Evolutionary conservation across 148 eudicot species (phyloP), one percentile per base, ranked within the genome.

Genomic region (Arctostaphylos glauca): DNA sequence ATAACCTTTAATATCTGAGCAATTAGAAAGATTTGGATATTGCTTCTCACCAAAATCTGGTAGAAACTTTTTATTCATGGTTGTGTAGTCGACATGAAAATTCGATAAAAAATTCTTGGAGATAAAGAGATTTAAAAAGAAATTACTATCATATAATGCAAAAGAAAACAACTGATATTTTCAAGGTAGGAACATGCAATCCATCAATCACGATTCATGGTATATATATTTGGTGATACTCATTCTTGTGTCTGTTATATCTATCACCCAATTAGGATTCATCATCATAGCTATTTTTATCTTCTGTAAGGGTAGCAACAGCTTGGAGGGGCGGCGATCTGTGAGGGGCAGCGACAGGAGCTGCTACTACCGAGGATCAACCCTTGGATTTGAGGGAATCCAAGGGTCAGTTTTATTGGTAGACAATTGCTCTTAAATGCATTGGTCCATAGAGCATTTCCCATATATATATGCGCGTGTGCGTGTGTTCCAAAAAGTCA

Each of bases 31-130:
- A 12, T 31, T 68, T 38, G 47, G 46, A 68, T 41, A 68, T 41
- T 38, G 74, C 48, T 31, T 68, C 74, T 68, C 48, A 38, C 44
- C 74, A 72, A 43, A 70, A 70, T 70, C 38, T 38, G 47, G 73
- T 12, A 68, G 47, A 13, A 68, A 64, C 16, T 68, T 68, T 66
- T 67, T 5, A 41, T 2, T 41, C 48, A 43, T 49, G 10, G 13
- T 70, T 70, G 46, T 5, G 14, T 21, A 60, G 67, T 60, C 67
- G 7, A 60, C 66, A 60, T 60, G 25, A 60, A 60, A 60, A 5
- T 62, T 62, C 68, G 23, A 62, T 13, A 21, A 3, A 31, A 31
- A 31, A 31, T 31, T 31, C 38, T 31, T 31, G 38, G 38, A 31
- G 1, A 31, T 31, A 31, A 31, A 31, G 38, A 31, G 38, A 31